Conservation (phyloP, 176 grass and related monocot genomes). For the Melocanna baccifera region DNA sequence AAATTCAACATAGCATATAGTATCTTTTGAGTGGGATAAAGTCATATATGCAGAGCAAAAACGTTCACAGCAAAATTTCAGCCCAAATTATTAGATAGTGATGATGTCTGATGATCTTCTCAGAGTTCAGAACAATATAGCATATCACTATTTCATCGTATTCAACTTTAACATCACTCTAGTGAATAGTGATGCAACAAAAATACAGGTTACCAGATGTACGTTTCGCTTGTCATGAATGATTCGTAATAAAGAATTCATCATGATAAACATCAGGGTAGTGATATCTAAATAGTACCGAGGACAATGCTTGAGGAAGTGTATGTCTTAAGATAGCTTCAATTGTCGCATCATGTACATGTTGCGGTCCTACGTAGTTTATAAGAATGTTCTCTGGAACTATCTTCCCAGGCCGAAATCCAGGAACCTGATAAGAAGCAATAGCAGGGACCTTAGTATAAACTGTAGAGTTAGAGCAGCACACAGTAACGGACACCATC, state of each 20-base stretch:
- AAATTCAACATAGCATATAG: conserved; percentile 15
- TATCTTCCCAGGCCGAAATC: conserved; percentile 75
- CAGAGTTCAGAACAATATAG: conserved; percentile 1
- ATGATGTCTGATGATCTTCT: not conserved
- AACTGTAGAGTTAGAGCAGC: not conserved
- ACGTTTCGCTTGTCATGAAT: not conserved
- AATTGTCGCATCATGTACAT: conserved; percentile 65
- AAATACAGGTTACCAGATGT: conserved; percentile 12
- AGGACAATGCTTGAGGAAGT: conserved; percentile 81
- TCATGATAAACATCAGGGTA: not conserved
- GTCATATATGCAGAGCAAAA: conserved; percentile 13
- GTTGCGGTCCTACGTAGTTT: conserved; percentile 69
- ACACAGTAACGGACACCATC: not conserved
- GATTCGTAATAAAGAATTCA: conserved; percentile 6
- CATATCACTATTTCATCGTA: not conserved
- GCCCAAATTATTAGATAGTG: not conserved
- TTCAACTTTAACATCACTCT: conserved; percentile 2
- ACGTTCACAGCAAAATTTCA: not conserved
- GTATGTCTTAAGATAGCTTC: conserved; percentile 89
- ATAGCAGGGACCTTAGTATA: conserved; percentile 16
- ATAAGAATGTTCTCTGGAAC: conserved; percentile 76
- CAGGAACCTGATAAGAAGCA: conserved; percentile 65
- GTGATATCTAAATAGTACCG: conserved; percentile 41
- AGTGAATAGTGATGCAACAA: not conserved
- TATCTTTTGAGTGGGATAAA: not conserved